Base-by-base conservation (phyloP, 2,329 filamentous ascomycete species). In the Xylaria sp. region DNA sequence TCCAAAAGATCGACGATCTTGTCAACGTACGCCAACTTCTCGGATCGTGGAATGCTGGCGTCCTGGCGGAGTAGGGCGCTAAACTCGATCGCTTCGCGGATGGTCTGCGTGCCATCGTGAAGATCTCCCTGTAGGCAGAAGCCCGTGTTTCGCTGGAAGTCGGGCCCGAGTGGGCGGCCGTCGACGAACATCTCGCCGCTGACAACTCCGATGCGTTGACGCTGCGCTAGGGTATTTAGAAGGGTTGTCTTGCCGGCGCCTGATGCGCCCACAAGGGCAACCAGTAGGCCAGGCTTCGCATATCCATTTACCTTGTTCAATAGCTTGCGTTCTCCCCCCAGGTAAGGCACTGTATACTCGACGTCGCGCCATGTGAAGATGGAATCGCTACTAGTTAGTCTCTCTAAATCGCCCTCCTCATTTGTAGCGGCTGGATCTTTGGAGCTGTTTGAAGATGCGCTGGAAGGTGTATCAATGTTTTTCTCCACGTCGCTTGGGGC, bases 1-100 rank as follows among this genome's bases (percentile, higher is more conserved):
- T 96, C 93, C 8, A 98, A 85, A 27, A 98, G 86, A 80, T 93
- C 93, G 77, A 98, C 97, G 21, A 97, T 92, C 78, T 97, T 92
- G 62, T 96, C 91, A n/a, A 97, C 94, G 72, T 97, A 97, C 2
- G 89, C 91, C 14, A 95, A 80, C 82, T 97, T 97, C 78, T 97
- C 94, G 21, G 87, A 81, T 8, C 85, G 86, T 4, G 92, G 84
- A n/a, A 92, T 86, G 60, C 90, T 84, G 45, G 88, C 88, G 0
- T 94, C 93, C 76, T 97, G 94, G 68, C 94, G 91, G 30, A 98
- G 89, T 2, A 95, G 78, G 14, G 94, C 94, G 74, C 90, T 92
- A 75, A 93, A 93, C 70, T 90, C 88, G 12, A 98, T 86, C 1
- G 94, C 93, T 80, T 98, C 94, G 66, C 94, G 90, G 36, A 97